Conservation (phyloP, 306 rosid genomes). For the Luffa aegyptiaca region DNA sequence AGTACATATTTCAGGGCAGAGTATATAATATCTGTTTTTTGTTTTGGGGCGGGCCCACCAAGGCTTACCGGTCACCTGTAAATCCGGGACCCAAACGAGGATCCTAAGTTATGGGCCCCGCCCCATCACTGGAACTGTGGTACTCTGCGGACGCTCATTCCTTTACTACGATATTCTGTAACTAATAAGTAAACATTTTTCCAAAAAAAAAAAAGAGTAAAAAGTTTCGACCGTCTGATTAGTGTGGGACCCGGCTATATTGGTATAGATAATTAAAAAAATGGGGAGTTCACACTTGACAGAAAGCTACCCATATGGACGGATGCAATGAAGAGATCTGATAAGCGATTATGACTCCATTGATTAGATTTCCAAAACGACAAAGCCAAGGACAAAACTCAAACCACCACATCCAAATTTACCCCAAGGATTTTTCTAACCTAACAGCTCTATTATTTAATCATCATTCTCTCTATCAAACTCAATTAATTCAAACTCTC, state of each 20-base stretch:
- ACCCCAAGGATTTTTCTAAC: not conserved
- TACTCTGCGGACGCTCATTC: not conserved
- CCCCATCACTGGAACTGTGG: not conserved
- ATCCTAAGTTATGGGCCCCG: slow-evolving; percentile 3
- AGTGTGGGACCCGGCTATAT: not conserved
- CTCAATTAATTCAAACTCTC: too few species aligned
- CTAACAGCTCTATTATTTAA: too few species aligned
- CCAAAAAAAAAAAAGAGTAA: too few species aligned
- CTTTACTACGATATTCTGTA: too few species aligned
- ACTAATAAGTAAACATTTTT: too few species aligned
- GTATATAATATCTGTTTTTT: not conserved
- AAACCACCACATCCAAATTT: not conserved
- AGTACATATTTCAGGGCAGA: not conserved
- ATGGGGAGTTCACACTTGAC: too few species aligned
- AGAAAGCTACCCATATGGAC: not conserved
- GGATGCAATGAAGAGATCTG: not conserved
- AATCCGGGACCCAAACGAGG: not conserved
- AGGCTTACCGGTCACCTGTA: not conserved
- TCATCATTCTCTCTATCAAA: too few species aligned
- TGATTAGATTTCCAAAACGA: not conserved
- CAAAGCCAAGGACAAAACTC: not conserved
- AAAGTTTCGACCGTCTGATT: not conserved
- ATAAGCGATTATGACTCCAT: not conserved
- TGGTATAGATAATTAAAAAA: too few species aligned
- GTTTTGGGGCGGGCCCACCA: not conserved